Conservation (phyloP, 1,284 basidiomycete species). For the Trichosporon ovoides region DNA sequence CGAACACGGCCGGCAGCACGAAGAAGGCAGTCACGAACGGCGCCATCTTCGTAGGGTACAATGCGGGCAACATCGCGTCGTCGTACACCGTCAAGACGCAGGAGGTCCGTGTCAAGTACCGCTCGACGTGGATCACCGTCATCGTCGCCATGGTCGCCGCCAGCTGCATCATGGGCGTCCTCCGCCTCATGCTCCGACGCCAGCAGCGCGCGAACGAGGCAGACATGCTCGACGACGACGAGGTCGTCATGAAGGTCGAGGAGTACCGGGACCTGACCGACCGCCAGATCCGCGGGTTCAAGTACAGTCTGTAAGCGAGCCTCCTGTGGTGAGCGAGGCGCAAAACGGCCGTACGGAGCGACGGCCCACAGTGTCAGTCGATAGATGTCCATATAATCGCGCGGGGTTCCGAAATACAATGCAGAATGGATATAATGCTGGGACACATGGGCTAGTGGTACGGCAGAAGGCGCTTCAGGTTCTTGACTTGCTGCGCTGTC, state of each 20-base stretch:
- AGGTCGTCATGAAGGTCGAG: constrained; percentile 11
- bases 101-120: constrained; percentile 47
- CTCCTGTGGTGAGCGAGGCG: no score
- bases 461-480: no score
- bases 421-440: constrained; percentile 1
- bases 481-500: neutral
- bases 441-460: no score
- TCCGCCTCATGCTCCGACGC: constrained; percentile 36
- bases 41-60: constrained; percentile 50
- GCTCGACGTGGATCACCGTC: constrained; percentile 51
- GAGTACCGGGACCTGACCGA: constrained; percentile 35
- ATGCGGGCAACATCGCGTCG: constrained; percentile 45
- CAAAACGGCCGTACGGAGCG: no score
- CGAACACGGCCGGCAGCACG: constrained; percentile 51
- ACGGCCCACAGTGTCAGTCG: neutral
- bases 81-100: constrained; percentile 45
- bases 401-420: neutral
- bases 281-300: constrained; percentile 32
- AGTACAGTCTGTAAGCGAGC: constrained; percentile 28
- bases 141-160: constrained; percentile 47
- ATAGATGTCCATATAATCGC: neutral
- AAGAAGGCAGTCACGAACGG: constrained; percentile 50
- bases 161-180: constrained; percentile 32
- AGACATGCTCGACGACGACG: constrained; percentile 3
- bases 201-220: constrained; percentile 35